Evolutionary conservation across 2,329 filamentous ascomycete species (phyloP), one percentile per base, ranked within the genome.

Genomic region (Alternaria ventricosa): DNA sequence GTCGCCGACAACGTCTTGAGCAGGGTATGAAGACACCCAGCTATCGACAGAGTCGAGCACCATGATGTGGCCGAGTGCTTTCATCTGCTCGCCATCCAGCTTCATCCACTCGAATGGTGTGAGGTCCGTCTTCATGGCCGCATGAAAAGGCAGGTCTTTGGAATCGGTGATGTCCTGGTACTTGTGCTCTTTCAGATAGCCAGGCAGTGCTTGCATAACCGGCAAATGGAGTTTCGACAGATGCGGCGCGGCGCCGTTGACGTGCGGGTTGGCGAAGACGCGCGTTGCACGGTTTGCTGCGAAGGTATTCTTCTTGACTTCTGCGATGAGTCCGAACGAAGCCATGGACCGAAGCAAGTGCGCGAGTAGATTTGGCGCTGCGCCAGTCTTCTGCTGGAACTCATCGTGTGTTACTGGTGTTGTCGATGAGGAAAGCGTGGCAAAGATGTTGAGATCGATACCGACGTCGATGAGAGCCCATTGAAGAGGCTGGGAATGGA

Each of bases 281-380:
- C 68, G 64, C 1, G 79, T 80, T 10, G 71, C 64, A 22, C 71
- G 67, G 58, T 74, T 80, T 23, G 77, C 70, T 2, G 64, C 55
- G 45, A 75, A 82, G 0, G 55, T 63, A 65, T 79, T 71, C 30
- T 71, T 66, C 5, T 45, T 64, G 0, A 70, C 68, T 65, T 81
- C 77, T 6, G 58, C 44, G 51, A 80, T 73, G 15, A 76, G 51
- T 12, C 73, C 72, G 54, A 75, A 76, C 1, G 79, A 70, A 13
- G 74, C 74, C 30, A 78, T 70, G 47, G 74, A 75, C 33, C 79
- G 74, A 7, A 81, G 62, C 12, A 81, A 63, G 43, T 78, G 77
- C 25, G 71, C 67, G 20, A 77, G 60, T 5, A 81, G 69, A 23
- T 57, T 63, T 5, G 71, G 73, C 5, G 77, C 68, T 9, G 73